phyloP scores from a whole-genome alignment of 2,329 filamentous ascomycete genomes.

The Aspergillus sp. region DNA sequence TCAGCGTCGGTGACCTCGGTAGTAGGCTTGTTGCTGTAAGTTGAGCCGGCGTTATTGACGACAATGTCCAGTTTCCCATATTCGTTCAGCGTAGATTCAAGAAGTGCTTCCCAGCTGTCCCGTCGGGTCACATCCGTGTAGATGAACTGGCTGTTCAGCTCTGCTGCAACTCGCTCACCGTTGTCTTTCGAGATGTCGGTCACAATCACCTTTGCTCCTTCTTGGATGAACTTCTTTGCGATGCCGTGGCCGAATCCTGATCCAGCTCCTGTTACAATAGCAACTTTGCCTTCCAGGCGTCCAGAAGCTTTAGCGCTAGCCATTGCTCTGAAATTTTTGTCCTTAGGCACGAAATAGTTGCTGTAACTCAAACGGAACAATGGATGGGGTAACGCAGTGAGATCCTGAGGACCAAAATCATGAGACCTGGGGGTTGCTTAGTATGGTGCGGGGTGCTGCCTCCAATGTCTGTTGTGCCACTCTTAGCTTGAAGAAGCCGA shows the following conservation, averaged over 20 bases:
- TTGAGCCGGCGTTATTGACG: constrained; percentile 51
- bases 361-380: no score
- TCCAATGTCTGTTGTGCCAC: constrained; percentile 3
- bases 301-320: constrained; percentile 9
- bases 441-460: constrained; percentile 1
- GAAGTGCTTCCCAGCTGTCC: constrained; percentile 33
- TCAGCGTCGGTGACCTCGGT: constrained; percentile 44
- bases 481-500: neutral
- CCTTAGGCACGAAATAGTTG: neutral
- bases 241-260: constrained; percentile 45
- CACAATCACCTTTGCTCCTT: constrained; percentile 44
- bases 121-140: constrained; percentile 31
- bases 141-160: constrained; percentile 28
- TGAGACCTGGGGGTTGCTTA: neutral
- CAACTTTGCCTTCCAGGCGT: constrained; percentile 45
- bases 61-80: constrained; percentile 45
- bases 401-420: neutral
- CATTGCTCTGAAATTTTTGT: neutral
- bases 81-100: constrained; percentile 28
- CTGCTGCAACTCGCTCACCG: constrained; percentile 29
- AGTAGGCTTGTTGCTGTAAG: constrained; percentile 43
- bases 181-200: constrained; percentile 40
- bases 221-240: constrained; percentile 39
- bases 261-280: constrained; percentile 46
- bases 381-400: neutral